Evolutionary conservation across 1,284 basidiomycete species (phyloP).

Genomic region (Peniophora sp.): DNA sequence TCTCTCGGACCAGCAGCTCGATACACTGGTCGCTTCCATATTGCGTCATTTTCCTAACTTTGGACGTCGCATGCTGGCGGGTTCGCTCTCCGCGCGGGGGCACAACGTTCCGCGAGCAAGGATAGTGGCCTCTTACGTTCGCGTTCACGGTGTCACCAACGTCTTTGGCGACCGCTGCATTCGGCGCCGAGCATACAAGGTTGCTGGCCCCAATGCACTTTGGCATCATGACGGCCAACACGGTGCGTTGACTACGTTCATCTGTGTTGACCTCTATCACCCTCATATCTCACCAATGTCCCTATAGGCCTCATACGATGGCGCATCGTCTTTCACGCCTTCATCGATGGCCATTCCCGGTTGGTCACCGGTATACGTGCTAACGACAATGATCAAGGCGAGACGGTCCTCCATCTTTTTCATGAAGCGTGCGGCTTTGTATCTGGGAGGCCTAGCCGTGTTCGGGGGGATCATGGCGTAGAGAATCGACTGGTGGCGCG

Average conservation of each 20-base stretch:
- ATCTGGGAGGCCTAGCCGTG: background rate
- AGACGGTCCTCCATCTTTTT: constrained; percentile 16
- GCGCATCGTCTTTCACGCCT: constrained; percentile 29
- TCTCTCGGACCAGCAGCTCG: constrained; percentile 13
- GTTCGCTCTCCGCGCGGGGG: constrained; percentile 9
- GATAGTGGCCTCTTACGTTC: constrained; percentile 7
- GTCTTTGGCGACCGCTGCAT: constrained; percentile 13
- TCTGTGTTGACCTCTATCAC: background rate
- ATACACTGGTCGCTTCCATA: constrained; percentile 9
- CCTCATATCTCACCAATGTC: background rate
- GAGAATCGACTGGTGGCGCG: constrained; percentile 10
- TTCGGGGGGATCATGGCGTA: background rate
- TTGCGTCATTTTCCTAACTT: constrained; percentile 14
- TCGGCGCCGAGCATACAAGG: constrained; percentile 14
- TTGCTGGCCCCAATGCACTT: constrained; percentile 20
- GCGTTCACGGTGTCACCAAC: constrained; percentile 9
- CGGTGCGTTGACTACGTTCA: constrained; percentile 13
- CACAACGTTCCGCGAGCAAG: constrained; percentile 8
- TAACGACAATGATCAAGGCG: constrained; percentile 13
- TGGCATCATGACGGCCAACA: constrained; percentile 26
- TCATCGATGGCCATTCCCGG: constrained; percentile 28
- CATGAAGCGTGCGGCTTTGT: constrained; percentile 2
- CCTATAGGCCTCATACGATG: constrained; percentile 17
- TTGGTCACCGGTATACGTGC: constrained; percentile 21
- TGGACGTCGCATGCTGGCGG: constrained; percentile 15